Evolutionary conservation across 2,329 filamentous ascomycete genomes (phyloP).

Genomic region (Alternaria sp.): DNA sequence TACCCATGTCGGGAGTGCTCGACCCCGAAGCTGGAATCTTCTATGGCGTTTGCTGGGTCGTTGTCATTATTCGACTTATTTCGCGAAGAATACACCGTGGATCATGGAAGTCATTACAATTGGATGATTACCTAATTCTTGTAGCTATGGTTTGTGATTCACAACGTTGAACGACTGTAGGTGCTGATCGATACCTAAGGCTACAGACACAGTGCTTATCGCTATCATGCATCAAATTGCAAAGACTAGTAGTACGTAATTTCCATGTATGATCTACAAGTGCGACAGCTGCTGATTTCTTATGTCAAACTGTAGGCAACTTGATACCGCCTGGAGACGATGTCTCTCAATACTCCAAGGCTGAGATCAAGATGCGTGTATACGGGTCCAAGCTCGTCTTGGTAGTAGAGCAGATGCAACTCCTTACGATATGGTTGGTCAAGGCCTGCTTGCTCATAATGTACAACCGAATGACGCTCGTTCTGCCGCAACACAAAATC

Average conservation of each 20-base stretch:
- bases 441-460: slow-evolving; percentile 65
- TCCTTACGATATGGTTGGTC: slow-evolving; percentile 61
- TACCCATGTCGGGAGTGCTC: slow-evolving; percentile 36
- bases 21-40: slow-evolving; percentile 48
- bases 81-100: slow-evolving; percentile 43
- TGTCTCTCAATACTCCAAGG: slow-evolving; percentile 41
- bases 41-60: slow-evolving; percentile 47
- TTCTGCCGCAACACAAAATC: slow-evolving; percentile 41
- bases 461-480: slow-evolving; percentile 60
- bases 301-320: slow-evolving; percentile 26
- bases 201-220: slow-evolving; percentile 47
- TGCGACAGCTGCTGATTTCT: not conserved
- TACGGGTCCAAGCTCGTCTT: slow-evolving; percentile 66
- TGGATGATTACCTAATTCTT: slow-evolving; percentile 50
- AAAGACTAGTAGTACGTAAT: slow-evolving; percentile 33
- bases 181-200: slow-evolving; percentile 26
- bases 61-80: slow-evolving; percentile 39
- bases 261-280: not conserved
- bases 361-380: slow-evolving; percentile 55
- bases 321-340: slow-evolving; percentile 47
- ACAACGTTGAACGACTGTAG: not conserved
- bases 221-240: slow-evolving; percentile 45
- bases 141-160: slow-evolving; percentile 43
- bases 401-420: slow-evolving; percentile 63
- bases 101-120: slow-evolving; percentile 44